These are phyloP conservation scores for cucumber (Cucumis sativus) DNA, from an alignment of 306 rosid species.

Conservation along the genomic window Cucumber_9930_V3 NC_026661.2:18437001-18437500, in stretches of 20 bases:
- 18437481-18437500: conserved; percentile 78
- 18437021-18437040: conserved; percentile 85
- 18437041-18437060: conserved; percentile 53
- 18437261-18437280: not conserved
- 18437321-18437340: not conserved
- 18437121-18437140: not conserved
- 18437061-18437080: conserved; percentile 37
- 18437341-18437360: not conserved
- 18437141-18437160: not conserved
- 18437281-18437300: not conserved
- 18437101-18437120: not conserved
- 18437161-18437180: conserved; percentile 55
- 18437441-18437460: conserved; percentile 4
- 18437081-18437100: not conserved
- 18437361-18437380: not conserved
- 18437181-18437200: conserved; percentile 76
- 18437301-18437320: not conserved
- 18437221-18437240: conserved; percentile 33
- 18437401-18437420: not conserved
- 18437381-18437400: not conserved
- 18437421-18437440: not conserved
- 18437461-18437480: conserved; percentile 29
- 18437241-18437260: conserved; percentile 40
- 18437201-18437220: conserved; percentile 27
- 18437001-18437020: conserved; percentile 62